phyloP scores from a whole-genome alignment of 2,329 filamentous ascomycete genomes.

The Colletotrichum plurivorum region DNA sequence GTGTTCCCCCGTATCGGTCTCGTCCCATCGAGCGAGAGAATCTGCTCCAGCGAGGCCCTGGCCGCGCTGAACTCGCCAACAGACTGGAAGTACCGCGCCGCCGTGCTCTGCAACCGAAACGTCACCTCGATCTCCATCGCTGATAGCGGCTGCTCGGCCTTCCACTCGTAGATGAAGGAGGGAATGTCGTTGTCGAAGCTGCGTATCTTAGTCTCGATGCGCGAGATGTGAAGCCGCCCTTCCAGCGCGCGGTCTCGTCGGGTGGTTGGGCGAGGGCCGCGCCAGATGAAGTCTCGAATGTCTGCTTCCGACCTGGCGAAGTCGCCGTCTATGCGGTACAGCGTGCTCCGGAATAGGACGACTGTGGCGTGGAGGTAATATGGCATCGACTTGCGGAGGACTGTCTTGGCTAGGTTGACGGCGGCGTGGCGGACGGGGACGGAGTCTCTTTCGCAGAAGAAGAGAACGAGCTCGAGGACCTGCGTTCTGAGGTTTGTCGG shows the following conservation, averaged over 20 bases:
- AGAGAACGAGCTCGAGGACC: conserved; percentile 48
- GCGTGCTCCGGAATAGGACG: conserved; percentile 49
- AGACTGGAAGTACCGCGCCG: conserved; percentile 51
- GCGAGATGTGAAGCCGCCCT: conserved; percentile 52
- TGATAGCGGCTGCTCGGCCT: conserved; percentile 47
- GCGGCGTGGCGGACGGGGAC: conserved; percentile 45
- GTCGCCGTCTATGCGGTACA: conserved; percentile 46
- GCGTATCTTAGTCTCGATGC: conserved; percentile 53
- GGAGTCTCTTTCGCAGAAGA: conserved; percentile 50
- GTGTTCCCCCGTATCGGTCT: conserved; percentile 47
- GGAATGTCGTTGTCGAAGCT: conserved; percentile 49
- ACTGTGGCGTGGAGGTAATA: conserved; percentile 51
- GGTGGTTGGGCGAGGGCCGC: conserved; percentile 36
- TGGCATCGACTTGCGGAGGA: conserved; percentile 48
- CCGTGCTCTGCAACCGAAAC: conserved; percentile 49
- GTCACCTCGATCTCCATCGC: conserved; percentile 52
- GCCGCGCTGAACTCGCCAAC: conserved; percentile 50
- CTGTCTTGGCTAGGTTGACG: conserved; percentile 43
- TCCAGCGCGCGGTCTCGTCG: conserved; percentile 48
- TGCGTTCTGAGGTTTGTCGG: conserved; percentile 38
- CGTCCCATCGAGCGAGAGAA: conserved; percentile 44
- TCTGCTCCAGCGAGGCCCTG: conserved; percentile 49
- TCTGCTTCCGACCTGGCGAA: conserved; percentile 45
- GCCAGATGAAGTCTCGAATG: conserved; percentile 45
- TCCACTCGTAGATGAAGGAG: conserved; percentile 49